Conservation (phyloP, 148 eudicot species). For the Rhododendron ovatum region DNA sequence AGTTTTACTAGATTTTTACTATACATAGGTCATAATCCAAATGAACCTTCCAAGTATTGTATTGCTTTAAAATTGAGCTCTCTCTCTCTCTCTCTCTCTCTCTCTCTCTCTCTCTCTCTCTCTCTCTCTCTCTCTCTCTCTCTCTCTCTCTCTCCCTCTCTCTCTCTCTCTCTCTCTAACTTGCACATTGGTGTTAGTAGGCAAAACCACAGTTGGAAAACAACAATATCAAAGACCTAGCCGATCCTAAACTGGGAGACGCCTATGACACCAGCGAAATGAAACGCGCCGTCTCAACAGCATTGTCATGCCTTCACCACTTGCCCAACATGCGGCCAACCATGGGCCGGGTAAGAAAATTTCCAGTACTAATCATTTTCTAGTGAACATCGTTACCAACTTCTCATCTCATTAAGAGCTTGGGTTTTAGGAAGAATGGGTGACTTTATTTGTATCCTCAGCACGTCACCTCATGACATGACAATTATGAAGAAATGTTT, state of each 20-base stretch:
- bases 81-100: no score
- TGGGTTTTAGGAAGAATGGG: not conserved
- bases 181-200: constrained; percentile 19
- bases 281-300: constrained; percentile 57
- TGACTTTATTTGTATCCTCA: not conserved
- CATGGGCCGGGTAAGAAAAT: constrained; percentile 54
- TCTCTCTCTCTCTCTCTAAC: not conserved
- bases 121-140: not conserved
- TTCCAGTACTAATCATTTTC: not conserved
- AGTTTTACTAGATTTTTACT: not conserved
- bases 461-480: not conserved
- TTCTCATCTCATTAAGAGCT: not conserved
- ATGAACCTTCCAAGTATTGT: not conserved
- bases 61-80: not conserved
- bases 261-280: constrained; percentile 50
- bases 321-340: constrained; percentile 59
- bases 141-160: not conserved
- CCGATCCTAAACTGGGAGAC: constrained; percentile 61
- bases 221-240: constrained; percentile 55
- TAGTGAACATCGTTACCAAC: not conserved
- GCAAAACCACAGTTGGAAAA: constrained; percentile 75
- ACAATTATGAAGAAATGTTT: not conserved
- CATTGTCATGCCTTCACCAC: constrained; percentile 79
- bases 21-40: not conserved
- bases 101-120: no score